These are phyloP conservation scores for Mallotus japonicus DNA, from an alignment of 441 rosid species.

Conservation along the genomic window DNA sequence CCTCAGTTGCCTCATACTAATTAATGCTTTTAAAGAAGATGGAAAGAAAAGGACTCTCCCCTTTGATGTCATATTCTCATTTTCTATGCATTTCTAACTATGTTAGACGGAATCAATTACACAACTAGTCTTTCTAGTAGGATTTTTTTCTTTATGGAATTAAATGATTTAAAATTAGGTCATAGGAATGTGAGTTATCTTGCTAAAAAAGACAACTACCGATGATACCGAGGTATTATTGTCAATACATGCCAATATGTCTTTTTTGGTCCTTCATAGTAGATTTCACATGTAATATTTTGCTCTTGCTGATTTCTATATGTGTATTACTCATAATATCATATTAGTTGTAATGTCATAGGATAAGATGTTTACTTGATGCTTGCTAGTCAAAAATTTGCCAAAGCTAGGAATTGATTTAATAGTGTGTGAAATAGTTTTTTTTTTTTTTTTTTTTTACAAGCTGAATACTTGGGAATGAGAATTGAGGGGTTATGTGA, in stretches of 20 bases:
- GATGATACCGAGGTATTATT: neutral
- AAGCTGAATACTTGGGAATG: too few relatives aligned
- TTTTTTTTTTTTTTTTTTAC: too few relatives aligned
- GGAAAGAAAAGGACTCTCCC: neutral
- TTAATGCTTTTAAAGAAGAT: neutral
- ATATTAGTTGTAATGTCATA: too few relatives aligned
- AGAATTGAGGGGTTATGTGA: too few relatives aligned
- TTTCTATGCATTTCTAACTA: neutral
- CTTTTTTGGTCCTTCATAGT: neutral
- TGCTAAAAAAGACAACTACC: neutral
- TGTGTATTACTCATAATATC: neutral
- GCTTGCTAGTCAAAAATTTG: neutral
- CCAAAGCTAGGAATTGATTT: neutral
- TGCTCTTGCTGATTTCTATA: neutral
- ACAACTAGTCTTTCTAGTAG: neutral
- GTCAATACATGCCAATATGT: neutral
- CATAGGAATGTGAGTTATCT: neutral
- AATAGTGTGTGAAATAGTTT: neutral
- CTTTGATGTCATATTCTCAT: neutral
- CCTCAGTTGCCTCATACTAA: neutral
- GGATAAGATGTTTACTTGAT: neutral
- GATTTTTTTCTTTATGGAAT: slow-evolving; percentile 2
- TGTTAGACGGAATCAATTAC: neutral
- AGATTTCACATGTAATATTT: neutral
- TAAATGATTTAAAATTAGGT: neutral